Base-by-base conservation (phyloP, 441 rosid genomes). In the Eutrema salsugineum region DNA sequence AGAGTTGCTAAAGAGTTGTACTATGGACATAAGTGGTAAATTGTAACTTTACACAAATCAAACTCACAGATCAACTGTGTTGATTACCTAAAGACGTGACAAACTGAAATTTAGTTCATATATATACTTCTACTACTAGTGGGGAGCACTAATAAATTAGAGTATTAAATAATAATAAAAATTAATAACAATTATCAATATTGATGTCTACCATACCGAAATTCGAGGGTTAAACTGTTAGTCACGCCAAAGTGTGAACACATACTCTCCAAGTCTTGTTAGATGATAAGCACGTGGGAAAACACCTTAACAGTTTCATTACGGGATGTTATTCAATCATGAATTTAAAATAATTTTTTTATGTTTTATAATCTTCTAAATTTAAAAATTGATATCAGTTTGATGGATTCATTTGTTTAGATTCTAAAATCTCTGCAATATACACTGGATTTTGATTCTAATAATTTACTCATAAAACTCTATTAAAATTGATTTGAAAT, bases 221-320 rank as follows among this genome's bases (percentile, higher is more conserved):
- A 33, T 6, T 32, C 19, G 24, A 49, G 40, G n/a, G n/a, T n/a
- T n/a, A n/a, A n/a, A n/a, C n/a, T 67, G 68, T 40, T 36, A 27
- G 50, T 53, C 47, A 61, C 47, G 63, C 15, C 20, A 58, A 58
- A 49, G 68, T 75, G 73, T 67, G 69, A 60, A 75, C 64, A 27
- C 32, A 6, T 9, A 32, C 27, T 2, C 27, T 3, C 27, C 27
- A 15, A 42, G 40, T 68, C 66, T 6, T 10, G 40, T 2, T 6
- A 42, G 72, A 67, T 11, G 73, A 60, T 19, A 32, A 51, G 63
- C 69, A 60, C 69, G 78, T 75, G 73, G 33, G 73, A 75, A 75
- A 68, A 43, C 78, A 44, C 10, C 16, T 35, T 14, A 66, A 53
- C 57, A 44, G 36, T 61, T 75, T 61, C 50, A 75, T 27, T n/a